phyloP scores from a whole-genome alignment of 305 asterid genomes.

The Rubia tinctorum region DNA sequence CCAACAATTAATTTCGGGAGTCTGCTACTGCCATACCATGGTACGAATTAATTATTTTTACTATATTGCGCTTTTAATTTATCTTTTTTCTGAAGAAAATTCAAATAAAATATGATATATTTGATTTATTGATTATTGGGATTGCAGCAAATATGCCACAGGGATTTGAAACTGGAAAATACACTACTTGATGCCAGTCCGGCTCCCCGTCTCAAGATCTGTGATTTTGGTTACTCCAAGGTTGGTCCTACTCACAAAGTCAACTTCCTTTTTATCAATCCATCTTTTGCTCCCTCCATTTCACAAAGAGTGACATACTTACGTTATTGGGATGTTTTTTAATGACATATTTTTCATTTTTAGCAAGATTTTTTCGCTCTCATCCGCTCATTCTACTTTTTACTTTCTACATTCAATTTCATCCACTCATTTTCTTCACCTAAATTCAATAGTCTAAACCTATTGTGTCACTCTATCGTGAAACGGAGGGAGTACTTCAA shows the following conservation, averaged over 20 bases:
- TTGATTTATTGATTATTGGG: not conserved
- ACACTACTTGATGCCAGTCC: constrained; percentile 79
- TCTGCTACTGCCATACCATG: constrained; percentile 72
- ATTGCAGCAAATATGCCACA: constrained; percentile 85
- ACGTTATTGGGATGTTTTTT: too few species aligned
- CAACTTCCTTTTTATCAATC: not conserved
- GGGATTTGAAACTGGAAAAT: constrained; percentile 90
- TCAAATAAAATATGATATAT: not conserved
- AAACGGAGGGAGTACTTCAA: too few species aligned
- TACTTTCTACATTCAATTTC: too few species aligned
- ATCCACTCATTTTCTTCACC: too few species aligned
- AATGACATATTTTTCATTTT: too few species aligned
- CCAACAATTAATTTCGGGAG: constrained; percentile 82
- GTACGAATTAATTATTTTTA: constrained; percentile 23
- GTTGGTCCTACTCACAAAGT: constrained; percentile 13
- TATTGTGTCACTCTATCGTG: too few species aligned
- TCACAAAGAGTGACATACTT: too few species aligned
- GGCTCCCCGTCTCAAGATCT: constrained; percentile 78
- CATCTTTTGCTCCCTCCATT: too few species aligned
- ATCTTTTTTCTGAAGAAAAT: too few species aligned
- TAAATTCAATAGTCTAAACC: too few species aligned
- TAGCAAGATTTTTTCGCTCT: too few species aligned
- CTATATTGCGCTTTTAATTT: not conserved
- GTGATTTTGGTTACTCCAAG: constrained; percentile 76
- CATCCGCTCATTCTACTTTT: too few species aligned